Evolutionary conservation across 75 land plant genomes (phyloP), one percentile per base, ranked within the genome.

Genomic region (Pinus taeda): DNA sequence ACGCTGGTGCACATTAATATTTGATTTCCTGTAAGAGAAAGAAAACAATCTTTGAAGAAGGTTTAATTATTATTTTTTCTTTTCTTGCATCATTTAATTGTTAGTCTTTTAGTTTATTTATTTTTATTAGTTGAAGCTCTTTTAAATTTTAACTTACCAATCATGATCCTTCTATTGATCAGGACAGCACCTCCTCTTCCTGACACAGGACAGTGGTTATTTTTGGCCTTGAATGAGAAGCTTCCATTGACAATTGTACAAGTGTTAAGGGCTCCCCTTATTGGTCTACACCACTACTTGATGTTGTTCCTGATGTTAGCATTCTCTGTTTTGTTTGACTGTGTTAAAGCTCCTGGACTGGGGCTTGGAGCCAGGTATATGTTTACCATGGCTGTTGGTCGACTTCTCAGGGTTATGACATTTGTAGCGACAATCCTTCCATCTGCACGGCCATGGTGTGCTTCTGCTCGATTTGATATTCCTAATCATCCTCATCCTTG

Each of bases 391-490:
- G 98, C 84, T 45, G 78, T 96, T 64, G 97, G 97, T 5, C 87
- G 98, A 24, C 89, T 96, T 78, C 81, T 96, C 62, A 85, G 98
- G 21, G 87, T 95, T 21, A 75, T 93, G 67, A 88, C 94, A 20
- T 96, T 96, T 88, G 80, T 86, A 17, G 82, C 96, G 2, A 96
- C 98, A 36, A 94, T 96, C 76, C 82, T 96, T 57, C 98, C 98
- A 57, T 96, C 98, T 53, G 85, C 90, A 4, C 77, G 95, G 45
- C 98, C 98, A 14, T 96, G 98, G 98, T 96, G 98, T 87, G 98
- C 98, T 78, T 67, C 78, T 33, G 75, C 88, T 57, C 81, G 97
- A 45, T 95, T 83, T 75, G 57, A 56, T 39, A 81, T 92, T 9
- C 93, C 97, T 53, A 60, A 57, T 69, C 82, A 90, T 76, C 98